phyloP scores from a whole-genome alignment of 1,139 yeast genomes.

The Geotrichum citri-aurantii region DNA sequence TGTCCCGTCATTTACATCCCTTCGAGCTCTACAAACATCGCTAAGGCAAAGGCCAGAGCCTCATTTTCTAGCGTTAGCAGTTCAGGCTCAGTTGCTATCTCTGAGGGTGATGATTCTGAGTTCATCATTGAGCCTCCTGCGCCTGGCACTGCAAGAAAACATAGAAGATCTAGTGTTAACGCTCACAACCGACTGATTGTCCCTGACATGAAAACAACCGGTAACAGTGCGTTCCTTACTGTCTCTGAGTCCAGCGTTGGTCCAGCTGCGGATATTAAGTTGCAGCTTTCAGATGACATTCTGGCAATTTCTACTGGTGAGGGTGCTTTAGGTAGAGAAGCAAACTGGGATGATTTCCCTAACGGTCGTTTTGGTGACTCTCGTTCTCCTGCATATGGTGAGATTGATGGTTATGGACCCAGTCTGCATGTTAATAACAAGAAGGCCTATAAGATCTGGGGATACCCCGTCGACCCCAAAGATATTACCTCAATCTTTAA shows the following conservation, averaged over 20 bases:
- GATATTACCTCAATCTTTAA: slow-evolving; percentile 69
- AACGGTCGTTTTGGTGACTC: slow-evolving; percentile 98
- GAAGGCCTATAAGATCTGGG: slow-evolving; percentile 76
- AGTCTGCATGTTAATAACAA: slow-evolving; percentile 68
- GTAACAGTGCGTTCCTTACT: slow-evolving; percentile 18
- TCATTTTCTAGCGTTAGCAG: slow-evolving; percentile 9
- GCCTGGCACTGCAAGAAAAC: slow-evolving; percentile 27
- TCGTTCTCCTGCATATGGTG: slow-evolving; percentile 93
- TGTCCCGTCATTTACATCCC: slow-evolving; percentile 38
- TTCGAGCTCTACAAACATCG: slow-evolving; percentile 21
- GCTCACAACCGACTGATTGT: slow-evolving; percentile 47
- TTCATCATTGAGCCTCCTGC: slow-evolving; percentile 2
- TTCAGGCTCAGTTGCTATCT: slow-evolving; percentile 35
- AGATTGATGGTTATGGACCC: slow-evolving; percentile 96
- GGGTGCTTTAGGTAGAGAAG: slow-evolving; percentile 82
- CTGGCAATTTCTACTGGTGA: slow-evolving; percentile 78
- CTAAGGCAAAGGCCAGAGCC: slow-evolving; percentile 16
- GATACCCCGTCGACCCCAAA: slow-evolving; percentile 56
- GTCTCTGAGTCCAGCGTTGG: slow-evolving; percentile 22
- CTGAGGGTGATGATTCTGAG: slow-evolving; percentile 11
- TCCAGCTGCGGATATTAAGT: slow-evolving; percentile 11
- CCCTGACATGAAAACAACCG: slow-evolving; percentile 23
- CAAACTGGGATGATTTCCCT: slow-evolving; percentile 98
- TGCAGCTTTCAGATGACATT: slow-evolving; percentile 48
- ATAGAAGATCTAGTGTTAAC: slow-evolving; percentile 44